phyloP scores from a whole-genome alignment of 345 rosid genomes.

The Euphorbia pulcherrima region DNA sequence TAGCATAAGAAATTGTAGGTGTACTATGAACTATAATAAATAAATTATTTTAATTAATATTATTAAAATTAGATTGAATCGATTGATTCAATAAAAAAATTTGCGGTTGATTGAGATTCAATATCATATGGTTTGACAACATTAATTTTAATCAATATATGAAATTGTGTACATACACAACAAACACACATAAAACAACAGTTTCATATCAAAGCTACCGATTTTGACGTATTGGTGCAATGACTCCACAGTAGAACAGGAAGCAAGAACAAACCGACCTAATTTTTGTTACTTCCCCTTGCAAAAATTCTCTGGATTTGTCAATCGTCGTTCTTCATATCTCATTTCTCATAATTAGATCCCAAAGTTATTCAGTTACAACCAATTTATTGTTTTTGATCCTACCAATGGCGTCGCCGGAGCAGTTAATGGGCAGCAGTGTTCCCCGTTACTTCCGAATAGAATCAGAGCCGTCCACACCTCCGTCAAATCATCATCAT shows the following conservation, averaged over 20 bases:
- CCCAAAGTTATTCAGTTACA: not conserved
- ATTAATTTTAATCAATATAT: no score
- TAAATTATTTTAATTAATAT: no score
- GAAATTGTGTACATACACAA: not conserved
- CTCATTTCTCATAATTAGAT: not conserved
- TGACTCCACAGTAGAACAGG: not conserved
- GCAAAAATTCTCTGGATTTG: not conserved
- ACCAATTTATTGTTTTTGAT: not conserved
- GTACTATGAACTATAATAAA: no score
- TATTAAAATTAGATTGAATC: no score
- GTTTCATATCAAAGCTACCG: constrained; percentile 9
- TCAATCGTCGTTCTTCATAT: not conserved
- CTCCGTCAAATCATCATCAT: not conserved
- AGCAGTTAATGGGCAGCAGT: constrained; percentile 57
- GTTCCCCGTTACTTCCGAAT: constrained; percentile 67
- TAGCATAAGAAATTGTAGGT: no score
- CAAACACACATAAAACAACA: not conserved
- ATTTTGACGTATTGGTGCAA: constrained; percentile 7
- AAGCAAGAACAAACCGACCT: no score
- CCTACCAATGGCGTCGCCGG: constrained; percentile 39
- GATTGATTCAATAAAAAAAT: no score
- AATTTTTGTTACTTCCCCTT: no score
- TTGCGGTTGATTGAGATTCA: no score
- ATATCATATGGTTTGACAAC: no score
- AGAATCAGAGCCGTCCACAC: constrained; percentile 54